phyloP scores from a whole-genome alignment of 2,329 filamentous ascomycete species.

The Ophioceras dolichostomum region DNA sequence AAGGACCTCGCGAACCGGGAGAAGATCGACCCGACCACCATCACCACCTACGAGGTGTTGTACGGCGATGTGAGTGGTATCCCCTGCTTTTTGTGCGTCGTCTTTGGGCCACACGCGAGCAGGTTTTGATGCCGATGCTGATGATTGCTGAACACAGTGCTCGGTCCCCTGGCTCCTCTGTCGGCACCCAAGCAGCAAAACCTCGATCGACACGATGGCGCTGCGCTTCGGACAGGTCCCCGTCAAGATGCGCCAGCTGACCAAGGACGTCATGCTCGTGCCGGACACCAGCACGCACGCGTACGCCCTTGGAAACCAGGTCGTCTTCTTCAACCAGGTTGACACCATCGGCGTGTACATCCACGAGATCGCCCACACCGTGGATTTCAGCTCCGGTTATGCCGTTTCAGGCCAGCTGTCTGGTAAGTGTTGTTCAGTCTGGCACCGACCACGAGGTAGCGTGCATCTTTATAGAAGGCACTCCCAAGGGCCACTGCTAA shows the following conservation, averaged over 20 bases:
- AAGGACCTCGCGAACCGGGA: constrained; percentile 2
- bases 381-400: constrained; percentile 1
- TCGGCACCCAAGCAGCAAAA: constrained; percentile 2
- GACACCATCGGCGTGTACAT: constrained; percentile 3
- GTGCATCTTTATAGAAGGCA: too few relatives aligned
- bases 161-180: constrained; percentile 3
- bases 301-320: constrained; percentile 4
- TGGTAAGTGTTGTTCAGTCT: neutral
- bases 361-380: constrained; percentile 4
- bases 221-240: constrained; percentile 4
- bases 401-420: constrained; percentile 1
- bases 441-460: too few relatives aligned
- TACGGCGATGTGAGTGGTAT: constrained; percentile 1
- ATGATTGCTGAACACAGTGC: neutral
- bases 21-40: neutral
- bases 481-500: too few relatives aligned
- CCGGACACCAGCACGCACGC: neutral
- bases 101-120: too few relatives aligned
- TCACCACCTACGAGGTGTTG: constrained; percentile 3
- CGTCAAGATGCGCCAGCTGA: constrained; percentile 1
- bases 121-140: neutral
- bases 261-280: constrained; percentile 3
- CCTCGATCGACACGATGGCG: neutral
- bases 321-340: constrained; percentile 4
- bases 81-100: neutral